Base-by-base conservation (phyloP, 805 yeast genomes). In the Cyberlindnera galapagoensis region DNA sequence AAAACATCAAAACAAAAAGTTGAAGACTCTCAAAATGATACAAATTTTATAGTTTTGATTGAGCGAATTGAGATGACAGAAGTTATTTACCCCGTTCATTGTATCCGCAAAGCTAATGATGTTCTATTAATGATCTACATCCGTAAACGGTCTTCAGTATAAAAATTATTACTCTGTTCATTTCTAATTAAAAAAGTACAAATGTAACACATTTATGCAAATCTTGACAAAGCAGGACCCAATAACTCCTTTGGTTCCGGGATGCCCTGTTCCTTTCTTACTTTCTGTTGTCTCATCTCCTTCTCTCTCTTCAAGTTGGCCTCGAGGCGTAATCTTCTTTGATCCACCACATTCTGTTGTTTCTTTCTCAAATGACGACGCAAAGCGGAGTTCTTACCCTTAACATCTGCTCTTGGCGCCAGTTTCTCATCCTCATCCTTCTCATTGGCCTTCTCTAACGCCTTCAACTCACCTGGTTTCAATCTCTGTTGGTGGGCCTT, bases 321-420 rank as follows among this genome's bases (percentile, higher is more conserved):
- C 53, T 88, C 88, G 9, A 84, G 67, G 43, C 94, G 75, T 54
- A 80, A 51, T 47, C 79, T 80, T 49, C 96, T 77, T 56, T 86
- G 85, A 55, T 86, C 94, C 40, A 88, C 74, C 27, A 87, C 88
- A 52, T 87, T 87, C 54, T 73, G 76, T 34, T 79, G 76, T 69
- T 80, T 82, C 71, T 84, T 88, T 56, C 95, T 76, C 59, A 83
- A 62, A 54, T 78, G 77, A 34, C 78, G 72, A 54, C 95, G 78
- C 39, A 90, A 61, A 2, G 87, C 78, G 7, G 97, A 85, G 60
- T 87, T 85, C 58, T 82, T 82, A 29, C 85, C 82, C 52, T 75
- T 76, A 23, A 76, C 77, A 19, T 76, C 77, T 3, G 94, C 83
- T 42, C 72, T 73, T 21, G 46, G 38, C 16, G 39, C 46, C 4